Evolutionary conservation across 768 basidiomycete species (phyloP).

Genomic region (Inosperma sp.): DNA sequence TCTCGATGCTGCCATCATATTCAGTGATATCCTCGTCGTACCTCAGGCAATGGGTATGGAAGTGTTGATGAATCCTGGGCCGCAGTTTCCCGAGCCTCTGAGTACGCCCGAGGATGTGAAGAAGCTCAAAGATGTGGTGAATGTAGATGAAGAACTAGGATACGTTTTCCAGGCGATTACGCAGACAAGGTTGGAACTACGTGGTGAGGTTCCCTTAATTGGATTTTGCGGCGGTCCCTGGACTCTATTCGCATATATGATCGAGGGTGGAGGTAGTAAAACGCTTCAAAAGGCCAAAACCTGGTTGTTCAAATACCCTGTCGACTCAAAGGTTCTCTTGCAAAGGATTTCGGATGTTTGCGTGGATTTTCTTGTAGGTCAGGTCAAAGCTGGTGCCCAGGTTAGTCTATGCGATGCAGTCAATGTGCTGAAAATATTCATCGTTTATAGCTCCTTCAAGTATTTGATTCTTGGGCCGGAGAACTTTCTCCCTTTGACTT

Average conservation of each 20-base stretch:
- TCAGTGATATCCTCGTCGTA: constrained; percentile 96
- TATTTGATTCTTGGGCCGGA: constrained; percentile 96
- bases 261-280: constrained; percentile 93
- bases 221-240: constrained; percentile 98
- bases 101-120: constrained; percentile 66
- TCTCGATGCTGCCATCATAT: constrained; percentile 95
- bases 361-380: constrained; percentile 85
- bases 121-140: constrained; percentile 57
- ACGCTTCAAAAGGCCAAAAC: constrained; percentile 88
- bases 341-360: constrained; percentile 82
- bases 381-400: constrained; percentile 95
- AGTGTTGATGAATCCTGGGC: constrained; percentile 90
- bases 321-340: constrained; percentile 75
- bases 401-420: constrained; percentile 37
- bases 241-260: constrained; percentile 98
- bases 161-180: constrained; percentile 95
- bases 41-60: constrained; percentile 98
- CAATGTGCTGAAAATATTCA: not conserved
- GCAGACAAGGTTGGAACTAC: constrained; percentile 69
- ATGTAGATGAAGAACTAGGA: constrained; percentile 78
- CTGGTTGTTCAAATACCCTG: constrained; percentile 90
- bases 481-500: constrained; percentile 91
- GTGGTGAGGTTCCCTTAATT: constrained; percentile 90
- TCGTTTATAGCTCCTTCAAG: constrained; percentile 74
- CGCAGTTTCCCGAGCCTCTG: constrained; percentile 84